Evolutionary conservation across 164 flowering plant species (phyloP).

Genomic region (Taxillus chinensis): DNA sequence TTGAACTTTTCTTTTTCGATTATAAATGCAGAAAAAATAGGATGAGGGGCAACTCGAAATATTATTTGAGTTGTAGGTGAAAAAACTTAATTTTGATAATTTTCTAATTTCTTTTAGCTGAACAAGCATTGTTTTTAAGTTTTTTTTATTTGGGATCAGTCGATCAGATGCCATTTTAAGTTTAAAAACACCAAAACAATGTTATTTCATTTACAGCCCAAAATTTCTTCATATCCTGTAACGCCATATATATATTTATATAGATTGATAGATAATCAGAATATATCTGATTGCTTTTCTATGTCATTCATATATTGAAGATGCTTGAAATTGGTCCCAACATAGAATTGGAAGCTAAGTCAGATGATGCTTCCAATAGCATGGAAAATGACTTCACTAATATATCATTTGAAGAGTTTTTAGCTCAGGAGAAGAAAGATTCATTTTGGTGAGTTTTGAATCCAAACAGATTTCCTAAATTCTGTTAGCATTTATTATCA

Average conservation of each 20-base stretch:
- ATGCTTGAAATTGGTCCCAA: constrained; percentile 58
- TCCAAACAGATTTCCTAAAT: neutral
- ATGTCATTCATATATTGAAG: constrained; percentile 17
- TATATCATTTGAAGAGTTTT: constrained; percentile 74
- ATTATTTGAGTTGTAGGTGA: too few relatives aligned
- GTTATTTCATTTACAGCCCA: too few relatives aligned
- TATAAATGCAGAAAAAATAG: too few relatives aligned
- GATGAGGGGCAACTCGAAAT: too few relatives aligned
- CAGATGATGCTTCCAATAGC: constrained; percentile 24
- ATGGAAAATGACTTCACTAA: constrained; percentile 37
- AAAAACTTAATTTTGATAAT: too few relatives aligned
- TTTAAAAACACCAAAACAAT: too few relatives aligned
- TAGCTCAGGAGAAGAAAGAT: constrained; percentile 83
- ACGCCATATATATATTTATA: neutral
- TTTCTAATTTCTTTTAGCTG: too few relatives aligned
- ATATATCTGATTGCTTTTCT: constrained; percentile 1
- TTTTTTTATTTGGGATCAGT: too few relatives aligned
- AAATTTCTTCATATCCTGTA: too few relatives aligned
- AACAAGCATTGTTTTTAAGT: too few relatives aligned
- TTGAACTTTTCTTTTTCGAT: too few relatives aligned
- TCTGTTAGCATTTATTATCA: neutral
- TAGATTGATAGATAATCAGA: neutral
- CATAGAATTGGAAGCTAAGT: constrained; percentile 51
- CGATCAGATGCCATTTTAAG: too few relatives aligned
- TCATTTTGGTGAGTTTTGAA: constrained; percentile 49